Conservation (phyloP, 306 rosid genomes). For the Senna tora region DNA sequence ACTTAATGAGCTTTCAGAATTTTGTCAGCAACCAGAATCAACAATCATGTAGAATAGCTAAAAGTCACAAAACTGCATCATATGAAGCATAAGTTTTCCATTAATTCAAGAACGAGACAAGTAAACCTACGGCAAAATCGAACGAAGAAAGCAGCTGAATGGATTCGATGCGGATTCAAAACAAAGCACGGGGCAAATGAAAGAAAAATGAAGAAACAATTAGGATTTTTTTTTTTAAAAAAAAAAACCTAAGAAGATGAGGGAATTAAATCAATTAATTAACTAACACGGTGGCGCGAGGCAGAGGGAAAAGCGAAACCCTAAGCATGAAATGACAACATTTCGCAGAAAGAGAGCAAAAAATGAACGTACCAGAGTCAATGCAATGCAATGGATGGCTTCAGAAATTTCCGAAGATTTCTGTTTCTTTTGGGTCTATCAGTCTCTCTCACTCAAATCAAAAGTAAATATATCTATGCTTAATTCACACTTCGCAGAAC, state of each 20-base stretch:
- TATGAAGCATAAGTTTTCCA: slow-evolving; percentile 18
- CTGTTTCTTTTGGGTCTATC: neutral
- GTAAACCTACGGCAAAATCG: neutral
- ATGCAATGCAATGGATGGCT: slow-evolving; percentile 10
- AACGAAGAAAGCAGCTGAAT: neutral
- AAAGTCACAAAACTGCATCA: neutral
- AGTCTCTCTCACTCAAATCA: too few species aligned
- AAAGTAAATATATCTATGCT: slow-evolving; percentile 33
- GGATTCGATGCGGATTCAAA: neutral
- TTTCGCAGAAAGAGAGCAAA: neutral
- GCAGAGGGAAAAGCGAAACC: slow-evolving; percentile 35
- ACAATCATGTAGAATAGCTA: slow-evolving; percentile 1
- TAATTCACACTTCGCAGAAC: neutral
- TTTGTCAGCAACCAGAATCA: neutral
- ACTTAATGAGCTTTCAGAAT: neutral
- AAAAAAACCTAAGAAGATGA: neutral
- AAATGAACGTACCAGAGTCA: slow-evolving; percentile 40
- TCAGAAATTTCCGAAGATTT: neutral
- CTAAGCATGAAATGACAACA: slow-evolving; percentile 35
- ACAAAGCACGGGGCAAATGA: neutral
- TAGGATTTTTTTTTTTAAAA: too few species aligned
- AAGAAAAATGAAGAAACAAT: neutral
- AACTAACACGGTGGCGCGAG: neutral
- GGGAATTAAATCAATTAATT: too few species aligned
- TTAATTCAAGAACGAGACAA: slow-evolving; percentile 15